Evolutionary conservation across 306 rosid species (phyloP).

Genomic region (Astragalus glycyphyllos): DNA sequence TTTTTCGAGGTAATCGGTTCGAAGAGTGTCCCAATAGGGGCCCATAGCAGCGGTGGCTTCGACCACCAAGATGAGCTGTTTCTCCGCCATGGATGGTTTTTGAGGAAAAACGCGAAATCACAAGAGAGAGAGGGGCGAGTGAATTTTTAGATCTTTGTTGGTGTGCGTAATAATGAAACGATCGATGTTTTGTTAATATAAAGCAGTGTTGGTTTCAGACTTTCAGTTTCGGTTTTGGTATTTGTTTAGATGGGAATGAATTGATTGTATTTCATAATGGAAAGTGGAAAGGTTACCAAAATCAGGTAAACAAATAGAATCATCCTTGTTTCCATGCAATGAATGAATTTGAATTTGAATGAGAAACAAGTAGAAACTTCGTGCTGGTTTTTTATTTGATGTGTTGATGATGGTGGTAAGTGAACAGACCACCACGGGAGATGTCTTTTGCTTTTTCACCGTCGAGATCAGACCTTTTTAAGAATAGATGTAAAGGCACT

Average conservation of each 20-base stretch:
- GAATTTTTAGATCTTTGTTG: not conserved
- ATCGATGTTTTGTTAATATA: not conserved
- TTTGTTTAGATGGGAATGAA: not conserved
- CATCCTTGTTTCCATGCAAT: not conserved
- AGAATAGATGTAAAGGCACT: no score
- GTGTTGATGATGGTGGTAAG: no score
- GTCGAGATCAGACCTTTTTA: no score
- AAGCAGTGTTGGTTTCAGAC: not conserved
- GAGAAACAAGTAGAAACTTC: not conserved
- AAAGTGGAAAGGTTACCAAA: not conserved
- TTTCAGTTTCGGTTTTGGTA: not conserved
- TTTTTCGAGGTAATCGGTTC: conserved; percentile 77
- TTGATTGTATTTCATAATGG: not conserved
- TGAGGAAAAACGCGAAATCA: not conserved
- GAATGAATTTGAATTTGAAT: not conserved
- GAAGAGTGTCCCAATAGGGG: conserved; percentile 68
- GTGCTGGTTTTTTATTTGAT: not conserved
- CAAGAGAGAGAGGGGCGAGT: no score
- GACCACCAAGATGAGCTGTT: conserved; percentile 77
- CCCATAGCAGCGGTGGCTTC: conserved; percentile 93
- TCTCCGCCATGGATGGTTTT: conserved; percentile 72
- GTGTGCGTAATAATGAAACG: not conserved
- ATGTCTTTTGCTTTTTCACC: no score
- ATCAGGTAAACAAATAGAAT: not conserved
- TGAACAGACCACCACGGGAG: no score